phyloP scores from a whole-genome alignment of 805 yeast genomes.

The Zygoascus biomembranicola region DNA sequence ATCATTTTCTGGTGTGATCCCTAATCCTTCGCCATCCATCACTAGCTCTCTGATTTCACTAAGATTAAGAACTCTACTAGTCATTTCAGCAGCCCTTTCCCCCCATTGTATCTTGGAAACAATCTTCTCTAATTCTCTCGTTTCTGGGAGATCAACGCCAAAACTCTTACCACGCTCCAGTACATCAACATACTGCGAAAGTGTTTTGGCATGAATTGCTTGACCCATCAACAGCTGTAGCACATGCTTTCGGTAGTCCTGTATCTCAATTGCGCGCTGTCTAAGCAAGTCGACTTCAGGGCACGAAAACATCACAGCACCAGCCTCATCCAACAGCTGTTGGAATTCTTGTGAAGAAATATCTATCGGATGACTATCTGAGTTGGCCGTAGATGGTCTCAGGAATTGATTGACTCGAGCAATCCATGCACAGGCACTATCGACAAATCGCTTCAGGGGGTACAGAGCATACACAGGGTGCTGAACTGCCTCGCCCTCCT shows the following conservation, averaged over 20 bases:
- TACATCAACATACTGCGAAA: constrained; percentile 44
- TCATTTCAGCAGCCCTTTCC: constrained; percentile 17
- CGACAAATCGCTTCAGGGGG: constrained; percentile 35
- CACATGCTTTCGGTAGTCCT: constrained; percentile 18
- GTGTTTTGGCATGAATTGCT: constrained; percentile 7
- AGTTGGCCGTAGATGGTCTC: constrained; percentile 39
- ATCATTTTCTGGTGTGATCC: constrained; percentile 18
- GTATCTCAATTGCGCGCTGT: constrained; percentile 45
- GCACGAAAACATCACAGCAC: constrained; percentile 41
- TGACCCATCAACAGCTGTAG: not conserved
- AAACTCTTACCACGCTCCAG: constrained; percentile 51
- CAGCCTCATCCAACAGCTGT: constrained; percentile 38
- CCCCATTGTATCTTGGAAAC: constrained; percentile 36
- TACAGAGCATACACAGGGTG: constrained; percentile 32
- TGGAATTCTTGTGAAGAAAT: constrained; percentile 31
- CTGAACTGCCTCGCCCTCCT: constrained; percentile 49
- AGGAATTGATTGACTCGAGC: constrained; percentile 48
- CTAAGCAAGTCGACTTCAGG: constrained; percentile 54
- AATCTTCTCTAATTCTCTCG: constrained; percentile 33
- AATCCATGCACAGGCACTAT: constrained; percentile 42
- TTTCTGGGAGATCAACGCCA: constrained; percentile 47
- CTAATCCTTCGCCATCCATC: constrained; percentile 20
- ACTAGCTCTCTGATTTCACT: constrained; percentile 20
- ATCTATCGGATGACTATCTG: constrained; percentile 30
- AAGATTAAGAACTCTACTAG: constrained; percentile 17